Conservation (phyloP, 345 rosid genomes). For the Excoecaria agallocha region DNA sequence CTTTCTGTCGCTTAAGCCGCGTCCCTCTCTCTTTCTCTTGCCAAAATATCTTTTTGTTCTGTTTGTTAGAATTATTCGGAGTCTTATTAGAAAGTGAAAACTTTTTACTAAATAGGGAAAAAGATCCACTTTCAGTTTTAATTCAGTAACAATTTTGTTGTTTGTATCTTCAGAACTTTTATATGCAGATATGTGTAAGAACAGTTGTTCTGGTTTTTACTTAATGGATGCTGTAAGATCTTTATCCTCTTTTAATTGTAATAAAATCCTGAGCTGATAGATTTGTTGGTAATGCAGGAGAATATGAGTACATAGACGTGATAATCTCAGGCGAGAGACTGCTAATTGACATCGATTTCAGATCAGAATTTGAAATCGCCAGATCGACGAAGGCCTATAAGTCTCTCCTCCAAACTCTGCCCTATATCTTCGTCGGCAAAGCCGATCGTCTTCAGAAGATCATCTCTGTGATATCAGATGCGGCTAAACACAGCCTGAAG, state of each 20-base stretch:
- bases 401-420: slow-evolving; percentile 68
- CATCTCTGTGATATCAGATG: slow-evolving; percentile 73
- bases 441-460: slow-evolving; percentile 77
- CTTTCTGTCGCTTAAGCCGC: slow-evolving; percentile 10
- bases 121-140: too few species aligned
- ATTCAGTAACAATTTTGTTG: background rate
- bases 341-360: slow-evolving; percentile 76
- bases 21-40: background rate
- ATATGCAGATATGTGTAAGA: too few species aligned
- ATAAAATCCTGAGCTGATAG: background rate
- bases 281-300: slow-evolving; percentile 46
- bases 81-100: background rate
- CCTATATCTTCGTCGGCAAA: slow-evolving; percentile 83
- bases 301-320: slow-evolving; percentile 89
- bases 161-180: background rate
- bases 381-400: slow-evolving; percentile 73
- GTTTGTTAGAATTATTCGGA: background rate
- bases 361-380: slow-evolving; percentile 95
- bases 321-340: slow-evolving; percentile 58
- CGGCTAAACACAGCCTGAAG: slow-evolving; percentile 81
- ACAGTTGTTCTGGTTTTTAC: too few species aligned
- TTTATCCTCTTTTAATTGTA: background rate
- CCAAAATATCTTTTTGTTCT: background rate
- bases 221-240: too few species aligned
- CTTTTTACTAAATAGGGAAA: background rate